Conservation (phyloP, 768 basidiomycete genomes). For the Suillus americanus region DNA sequence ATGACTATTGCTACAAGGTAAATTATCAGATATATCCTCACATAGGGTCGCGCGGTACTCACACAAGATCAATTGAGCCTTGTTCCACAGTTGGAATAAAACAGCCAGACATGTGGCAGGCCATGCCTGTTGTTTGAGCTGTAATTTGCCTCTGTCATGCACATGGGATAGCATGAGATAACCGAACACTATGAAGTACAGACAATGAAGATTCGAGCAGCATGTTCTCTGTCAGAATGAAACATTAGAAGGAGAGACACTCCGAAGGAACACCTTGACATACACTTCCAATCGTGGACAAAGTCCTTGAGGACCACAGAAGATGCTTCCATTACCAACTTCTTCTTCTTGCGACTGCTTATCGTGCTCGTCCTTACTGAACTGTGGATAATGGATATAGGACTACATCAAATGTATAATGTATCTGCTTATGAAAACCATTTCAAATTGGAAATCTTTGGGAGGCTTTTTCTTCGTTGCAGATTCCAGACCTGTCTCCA, state of each 20-base stretch:
- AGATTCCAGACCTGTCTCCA: slow-evolving; percentile 67
- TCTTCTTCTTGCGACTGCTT: slow-evolving; percentile 59
- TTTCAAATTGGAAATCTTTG: slow-evolving; percentile 62
- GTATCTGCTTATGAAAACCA: slow-evolving; percentile 67
- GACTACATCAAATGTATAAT: neutral
- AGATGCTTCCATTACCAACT: slow-evolving; percentile 68
- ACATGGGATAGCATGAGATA: neutral
- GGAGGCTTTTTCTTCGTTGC: slow-evolving; percentile 93
- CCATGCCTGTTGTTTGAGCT: slow-evolving; percentile 82
- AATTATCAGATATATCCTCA: slow-evolving; percentile 1
- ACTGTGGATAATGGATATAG: slow-evolving; percentile 38
- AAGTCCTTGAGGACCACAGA: slow-evolving; percentile 57
- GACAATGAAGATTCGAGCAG: slow-evolving; percentile 79
- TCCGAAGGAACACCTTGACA: slow-evolving; percentile 12
- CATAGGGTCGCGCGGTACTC: slow-evolving; percentile 22
- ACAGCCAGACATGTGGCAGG: slow-evolving; percentile 61
- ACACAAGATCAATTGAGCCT: slow-evolving; percentile 86
- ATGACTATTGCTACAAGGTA: slow-evolving; percentile 64
- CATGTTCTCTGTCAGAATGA: slow-evolving; percentile 45
- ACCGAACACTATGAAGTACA: neutral
- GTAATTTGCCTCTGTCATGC: slow-evolving; percentile 78
- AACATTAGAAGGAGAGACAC: neutral
- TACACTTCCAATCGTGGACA: slow-evolving; percentile 80
- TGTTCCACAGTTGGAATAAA: slow-evolving; percentile 95
- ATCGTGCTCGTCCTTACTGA: slow-evolving; percentile 73